Evolutionary conservation across 495 filamentous ascomycete species (phyloP).

Genomic region (Rhypophila decipiens): DNA sequence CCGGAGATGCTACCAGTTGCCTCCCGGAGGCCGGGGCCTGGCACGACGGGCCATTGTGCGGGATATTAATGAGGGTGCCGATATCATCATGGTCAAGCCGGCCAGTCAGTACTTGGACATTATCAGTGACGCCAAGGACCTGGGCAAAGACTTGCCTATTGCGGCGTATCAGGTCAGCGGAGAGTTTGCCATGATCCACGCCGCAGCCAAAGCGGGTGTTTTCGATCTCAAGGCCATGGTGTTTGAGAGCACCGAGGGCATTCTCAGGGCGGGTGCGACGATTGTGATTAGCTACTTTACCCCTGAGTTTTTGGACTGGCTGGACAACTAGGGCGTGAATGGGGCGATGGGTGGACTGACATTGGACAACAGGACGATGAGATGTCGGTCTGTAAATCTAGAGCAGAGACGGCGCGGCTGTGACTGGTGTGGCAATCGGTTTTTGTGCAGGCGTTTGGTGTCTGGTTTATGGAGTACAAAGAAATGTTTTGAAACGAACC

Average conservation of each 20-base stretch:
- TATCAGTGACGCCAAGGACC: conserved; percentile 90
- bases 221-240: conserved; percentile 95
- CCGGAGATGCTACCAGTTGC: conserved; percentile 91
- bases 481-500: no score
- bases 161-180: conserved; percentile 96
- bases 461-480: no score
- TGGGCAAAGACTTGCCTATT: conserved; percentile 82
- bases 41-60: conserved; percentile 84
- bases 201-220: conserved; percentile 91
- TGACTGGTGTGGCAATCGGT: no score
- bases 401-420: no score
- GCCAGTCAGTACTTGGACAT: conserved; percentile 92
- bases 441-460: no score
- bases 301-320: conserved; percentile 88
- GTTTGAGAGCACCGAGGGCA: conserved; percentile 87
- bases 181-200: conserved; percentile 97
- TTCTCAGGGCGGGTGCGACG: conserved; percentile 83
- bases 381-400: no score
- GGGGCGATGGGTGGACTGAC: neutral
- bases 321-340: conserved; percentile 31
- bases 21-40: conserved; percentile 85
- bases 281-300: conserved; percentile 94
- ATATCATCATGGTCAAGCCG: conserved; percentile 99
- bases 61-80: conserved; percentile 88
- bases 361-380: conserved; percentile 2